Percentiles rank a stretch among this genome's conserved stretches.
These are phyloP conservation scores for Psidium guajava DNA, from an alignment of 345 rosid genomes.

Conservation along the genomic window DNA sequence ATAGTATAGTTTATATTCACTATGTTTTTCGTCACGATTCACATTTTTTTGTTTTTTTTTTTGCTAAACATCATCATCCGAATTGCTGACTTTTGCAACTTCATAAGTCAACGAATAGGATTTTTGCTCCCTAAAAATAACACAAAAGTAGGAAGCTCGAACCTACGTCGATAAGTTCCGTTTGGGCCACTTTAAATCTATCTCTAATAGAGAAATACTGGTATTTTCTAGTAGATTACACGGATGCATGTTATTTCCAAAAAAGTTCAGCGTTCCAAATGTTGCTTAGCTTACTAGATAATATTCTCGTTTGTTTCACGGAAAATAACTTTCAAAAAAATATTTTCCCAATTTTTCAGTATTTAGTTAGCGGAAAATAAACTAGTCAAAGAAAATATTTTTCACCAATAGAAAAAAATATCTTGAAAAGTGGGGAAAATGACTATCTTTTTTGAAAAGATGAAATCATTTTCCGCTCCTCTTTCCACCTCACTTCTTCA, in stretches of 20 bases:
- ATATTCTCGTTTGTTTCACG: neutral
- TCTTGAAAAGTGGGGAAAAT: no score
- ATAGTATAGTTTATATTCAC: no score
- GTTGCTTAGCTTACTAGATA: neutral
- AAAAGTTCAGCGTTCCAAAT: neutral
- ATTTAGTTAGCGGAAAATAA: no score
- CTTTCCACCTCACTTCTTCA: no score
- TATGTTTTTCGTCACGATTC: neutral
- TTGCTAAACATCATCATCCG: neutral
- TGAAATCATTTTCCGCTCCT: no score
- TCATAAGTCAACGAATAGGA: neutral
- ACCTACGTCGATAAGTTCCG: neutral
- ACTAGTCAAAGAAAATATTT: no score
- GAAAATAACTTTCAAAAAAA: no score
- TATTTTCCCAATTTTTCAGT: no score
- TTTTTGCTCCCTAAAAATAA: neutral
- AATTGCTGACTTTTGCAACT: neutral
- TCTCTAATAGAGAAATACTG: neutral
- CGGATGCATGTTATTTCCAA: neutral
- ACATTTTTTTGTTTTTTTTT: neutral
- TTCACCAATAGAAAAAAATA: no score
- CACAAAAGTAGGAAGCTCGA: neutral
- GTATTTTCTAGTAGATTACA: neutral
- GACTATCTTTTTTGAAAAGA: no score
- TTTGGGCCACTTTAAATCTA: neutral